These are phyloP conservation scores for Proliferodiscus dingleyae DNA, from an alignment of 2,329 filamentous ascomycete genomes.

Conservation along the genomic window DNA sequence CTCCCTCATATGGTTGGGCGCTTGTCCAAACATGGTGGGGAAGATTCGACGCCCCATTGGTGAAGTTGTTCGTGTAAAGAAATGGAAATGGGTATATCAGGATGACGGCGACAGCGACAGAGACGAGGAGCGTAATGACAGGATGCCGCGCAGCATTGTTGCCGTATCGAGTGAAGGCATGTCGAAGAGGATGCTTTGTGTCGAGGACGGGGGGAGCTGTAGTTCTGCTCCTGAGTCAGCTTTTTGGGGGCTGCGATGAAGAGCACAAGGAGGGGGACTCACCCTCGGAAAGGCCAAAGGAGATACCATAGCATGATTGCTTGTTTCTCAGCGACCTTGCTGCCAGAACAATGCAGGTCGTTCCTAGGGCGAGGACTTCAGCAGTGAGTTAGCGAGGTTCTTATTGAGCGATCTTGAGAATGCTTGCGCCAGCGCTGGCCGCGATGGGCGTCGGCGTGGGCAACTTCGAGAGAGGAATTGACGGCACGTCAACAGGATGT, in stretches of 20 bases:
- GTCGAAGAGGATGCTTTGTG: constrained; percentile 60
- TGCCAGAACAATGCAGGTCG: constrained; percentile 13
- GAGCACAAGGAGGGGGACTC: constrained; percentile 33
- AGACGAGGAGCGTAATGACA: constrained; percentile 66
- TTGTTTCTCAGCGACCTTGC: constrained; percentile 16
- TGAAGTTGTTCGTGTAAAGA: constrained; percentile 67
- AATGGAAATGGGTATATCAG: constrained; percentile 73
- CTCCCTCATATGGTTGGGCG: constrained; percentile 56
- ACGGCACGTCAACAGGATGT: no score
- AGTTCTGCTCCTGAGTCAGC: constrained; percentile 47
- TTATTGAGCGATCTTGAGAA: neutral
- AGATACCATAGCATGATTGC: constrained; percentile 67
- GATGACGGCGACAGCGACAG: constrained; percentile 64
- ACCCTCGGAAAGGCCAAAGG: constrained; percentile 73
- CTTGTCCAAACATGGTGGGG: constrained; percentile 80
- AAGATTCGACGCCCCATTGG: constrained; percentile 64
- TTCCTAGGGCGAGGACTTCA: constrained; percentile 17
- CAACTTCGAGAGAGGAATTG: no score
- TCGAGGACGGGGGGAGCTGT: constrained; percentile 66
- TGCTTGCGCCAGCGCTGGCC: neutral
- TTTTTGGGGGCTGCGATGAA: constrained; percentile 5
- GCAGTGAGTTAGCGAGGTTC: constrained; percentile 12
- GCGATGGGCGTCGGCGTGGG: no score
- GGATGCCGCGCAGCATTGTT: constrained; percentile 68
- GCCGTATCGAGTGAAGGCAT: constrained; percentile 63